phyloP scores from a whole-genome alignment of 345 rosid genomes.

The Arabis hirsuta region DNA sequence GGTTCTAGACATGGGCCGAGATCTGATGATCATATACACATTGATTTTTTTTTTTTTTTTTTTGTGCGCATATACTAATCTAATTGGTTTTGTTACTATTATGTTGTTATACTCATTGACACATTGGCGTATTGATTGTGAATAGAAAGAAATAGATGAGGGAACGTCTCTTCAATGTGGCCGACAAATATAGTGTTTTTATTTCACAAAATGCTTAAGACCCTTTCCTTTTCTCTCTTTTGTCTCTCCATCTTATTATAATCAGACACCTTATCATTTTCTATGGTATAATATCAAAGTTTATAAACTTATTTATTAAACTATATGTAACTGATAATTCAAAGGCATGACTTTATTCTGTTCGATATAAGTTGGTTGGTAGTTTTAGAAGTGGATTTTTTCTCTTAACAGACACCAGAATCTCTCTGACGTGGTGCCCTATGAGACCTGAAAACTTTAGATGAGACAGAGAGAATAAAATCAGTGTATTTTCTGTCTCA shows the following conservation, averaged over 20 bases:
- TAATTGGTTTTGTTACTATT: too few relatives aligned
- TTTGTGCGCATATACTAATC: background rate
- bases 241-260: constrained; percentile 9
- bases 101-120: too few relatives aligned
- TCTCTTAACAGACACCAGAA: constrained; percentile 27
- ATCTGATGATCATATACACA: too few relatives aligned
- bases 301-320: background rate
- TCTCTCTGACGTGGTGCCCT: constrained; percentile 20
- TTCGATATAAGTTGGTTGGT: constrained; percentile 22
- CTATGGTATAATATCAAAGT: background rate
- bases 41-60: too few relatives aligned
- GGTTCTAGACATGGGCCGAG: too few relatives aligned
- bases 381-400: constrained; percentile 3
- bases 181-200: constrained; percentile 27
- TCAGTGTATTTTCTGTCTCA: background rate
- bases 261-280: constrained; percentile 11
- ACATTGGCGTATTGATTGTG: too few relatives aligned
- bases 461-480: constrained; percentile 20
- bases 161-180: constrained; percentile 28
- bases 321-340: background rate
- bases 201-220: constrained; percentile 14
- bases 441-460: constrained; percentile 20
- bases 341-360: constrained; percentile 16
- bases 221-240: background rate
- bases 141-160: background rate